These are phyloP conservation scores for Aspergillus amoenus DNA, from an alignment of 2,329 filamentous ascomycete species.

Conservation along the genomic window DNA sequence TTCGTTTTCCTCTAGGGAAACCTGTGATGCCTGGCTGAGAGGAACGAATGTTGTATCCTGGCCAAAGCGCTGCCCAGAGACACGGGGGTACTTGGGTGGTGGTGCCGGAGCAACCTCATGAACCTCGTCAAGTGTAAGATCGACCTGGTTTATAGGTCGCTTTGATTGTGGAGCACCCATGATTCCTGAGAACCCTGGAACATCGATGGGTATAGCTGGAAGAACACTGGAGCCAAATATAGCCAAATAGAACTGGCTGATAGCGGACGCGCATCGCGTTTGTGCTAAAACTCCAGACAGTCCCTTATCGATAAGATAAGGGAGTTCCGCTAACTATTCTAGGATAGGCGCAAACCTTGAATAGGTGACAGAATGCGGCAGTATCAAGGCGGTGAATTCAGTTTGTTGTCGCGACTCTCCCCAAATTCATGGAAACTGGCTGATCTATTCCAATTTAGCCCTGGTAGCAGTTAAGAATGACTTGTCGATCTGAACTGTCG, in stretches of 20 bases:
- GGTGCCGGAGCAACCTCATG: constrained; percentile 9
- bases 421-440: too few relatives aligned
- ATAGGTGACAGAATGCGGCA: neutral
- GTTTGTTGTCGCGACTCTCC: neutral
- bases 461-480: neutral
- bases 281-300: neutral
- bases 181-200: neutral
- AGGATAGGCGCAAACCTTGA: too few relatives aligned
- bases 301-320: neutral
- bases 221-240: neutral
- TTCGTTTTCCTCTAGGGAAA: constrained; percentile 26
- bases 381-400: neutral
- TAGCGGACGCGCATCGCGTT: neutral
- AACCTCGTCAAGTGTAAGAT: constrained; percentile 26
- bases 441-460: neutral
- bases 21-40: constrained; percentile 30
- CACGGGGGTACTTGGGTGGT: constrained; percentile 12
- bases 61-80: constrained; percentile 29
- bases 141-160: constrained; percentile 25
- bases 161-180: constrained; percentile 21
- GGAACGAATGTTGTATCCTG: constrained; percentile 30
- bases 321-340: too few relatives aligned
- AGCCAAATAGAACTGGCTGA: neutral
- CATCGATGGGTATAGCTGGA: neutral
- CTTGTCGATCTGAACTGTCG: too few relatives aligned